Evolutionary conservation across 768 basidiomycete genomes (phyloP), one percentile per base, ranked within the genome.

Genomic region (Leccinum aurantiacum): DNA sequence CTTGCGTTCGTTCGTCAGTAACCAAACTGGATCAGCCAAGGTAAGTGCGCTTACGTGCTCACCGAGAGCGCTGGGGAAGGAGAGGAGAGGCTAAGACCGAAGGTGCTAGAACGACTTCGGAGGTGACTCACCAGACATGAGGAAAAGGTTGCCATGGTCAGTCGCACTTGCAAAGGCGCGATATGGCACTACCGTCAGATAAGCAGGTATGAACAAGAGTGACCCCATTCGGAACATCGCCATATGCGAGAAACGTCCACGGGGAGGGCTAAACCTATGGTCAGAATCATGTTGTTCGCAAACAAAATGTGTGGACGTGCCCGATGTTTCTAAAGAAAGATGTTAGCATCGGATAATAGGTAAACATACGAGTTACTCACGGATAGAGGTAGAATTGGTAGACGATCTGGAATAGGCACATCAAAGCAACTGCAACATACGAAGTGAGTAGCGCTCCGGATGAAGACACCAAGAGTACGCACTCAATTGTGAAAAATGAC

Each of bases 381-480:
- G 91, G 91, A 79, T 94, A 94, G 37, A 93, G 81, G 69, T 92
- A 86, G 70, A 93, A 95, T 68, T 95, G 95, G 70, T 95, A 96
- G 38, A 87, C 85, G 54, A 97, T 90, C 73, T 95, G 94, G 61
- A 87, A 91, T n/a, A 94, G 80, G 74, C 93, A 95, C 95, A 97
- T 96, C 58, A 96, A 67, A 6, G 91, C 92, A 70, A 91, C 91
- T 93, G 64, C n/a, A 53, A 59, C 37, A 63, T 15, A n/a, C 29
- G 3, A 19, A 58, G 46, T 57, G 48, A 62, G 63, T 6, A 7
- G 0, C 24, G 53, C 25, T 58, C n/a, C 22, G 63, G 29, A 65
- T 50, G 22, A 37, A 27, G 14, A 27, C 41, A 46, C 6, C 15
- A 53, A 27, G 14, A n/a, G 4, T 38, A 76, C 84, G 54, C 61